Evolutionary conservation across 257 asterid species (phyloP).

Genomic region (Capsicum pubescens): DNA sequence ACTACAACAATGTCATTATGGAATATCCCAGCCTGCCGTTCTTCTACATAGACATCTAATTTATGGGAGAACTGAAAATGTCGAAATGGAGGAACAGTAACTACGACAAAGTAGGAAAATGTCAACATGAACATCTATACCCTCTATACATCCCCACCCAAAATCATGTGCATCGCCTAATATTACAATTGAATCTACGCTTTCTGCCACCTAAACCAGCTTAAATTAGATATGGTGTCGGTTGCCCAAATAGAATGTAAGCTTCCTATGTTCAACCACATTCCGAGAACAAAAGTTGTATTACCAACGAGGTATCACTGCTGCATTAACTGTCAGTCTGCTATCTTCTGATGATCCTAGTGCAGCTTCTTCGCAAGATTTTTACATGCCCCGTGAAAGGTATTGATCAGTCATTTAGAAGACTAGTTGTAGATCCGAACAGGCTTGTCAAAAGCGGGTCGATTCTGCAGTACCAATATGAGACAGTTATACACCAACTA

Average conservation of each 20-base stretch:
- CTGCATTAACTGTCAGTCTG: conserved; percentile 15
- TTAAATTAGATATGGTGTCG: neutral
- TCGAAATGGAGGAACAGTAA: neutral
- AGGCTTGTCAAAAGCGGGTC: conserved; percentile 73
- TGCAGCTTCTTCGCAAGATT: neutral
- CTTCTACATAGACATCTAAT: conserved; percentile 15
- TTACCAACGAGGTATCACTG: conserved; percentile 18
- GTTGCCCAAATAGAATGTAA: neutral
- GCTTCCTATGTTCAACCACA: neutral
- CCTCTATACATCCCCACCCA: conserved; percentile 43
- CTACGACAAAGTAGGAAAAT: neutral
- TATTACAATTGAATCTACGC: conserved; percentile 35
- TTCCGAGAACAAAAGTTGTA: neutral
- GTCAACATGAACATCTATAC: conserved; percentile 38
- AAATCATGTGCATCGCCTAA: conserved; percentile 37
- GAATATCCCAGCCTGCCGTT: conserved; percentile 9
- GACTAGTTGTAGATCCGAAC: conserved; percentile 70
- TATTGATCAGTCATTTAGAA: conserved; percentile 24
- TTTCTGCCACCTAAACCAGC: conserved; percentile 36
- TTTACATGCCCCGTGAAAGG: conserved; percentile 10
- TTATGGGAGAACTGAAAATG: neutral
- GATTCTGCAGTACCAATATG: conserved; percentile 54
- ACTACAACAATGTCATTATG: conserved; percentile 13
- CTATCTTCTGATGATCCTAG: conserved; percentile 4
- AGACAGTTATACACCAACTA: neutral